Evolutionary conservation across 2,329 filamentous ascomycete genomes (phyloP).

Genomic region (Talaromyces verruculosus): DNA sequence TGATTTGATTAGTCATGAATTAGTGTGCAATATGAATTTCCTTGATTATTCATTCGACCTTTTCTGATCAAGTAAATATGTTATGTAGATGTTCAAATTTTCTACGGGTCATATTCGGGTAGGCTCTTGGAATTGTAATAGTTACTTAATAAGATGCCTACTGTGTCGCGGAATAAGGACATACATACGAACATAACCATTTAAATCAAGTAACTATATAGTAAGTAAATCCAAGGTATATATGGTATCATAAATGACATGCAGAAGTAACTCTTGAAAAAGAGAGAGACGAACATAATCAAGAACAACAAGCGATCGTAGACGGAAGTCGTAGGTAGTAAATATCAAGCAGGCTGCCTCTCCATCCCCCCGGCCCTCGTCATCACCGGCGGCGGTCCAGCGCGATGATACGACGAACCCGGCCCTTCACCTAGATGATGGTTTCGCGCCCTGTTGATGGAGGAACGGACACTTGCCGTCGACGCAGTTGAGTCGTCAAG

Average conservation of each 20-base stretch:
- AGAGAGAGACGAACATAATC: neutral
- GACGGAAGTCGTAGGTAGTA: neutral
- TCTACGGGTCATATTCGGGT: no score
- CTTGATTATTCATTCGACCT: neutral
- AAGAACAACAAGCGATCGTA: neutral
- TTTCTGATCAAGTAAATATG: neutral
- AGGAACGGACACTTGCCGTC: slow-evolving; percentile 5
- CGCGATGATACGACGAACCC: slow-evolving; percentile 31
- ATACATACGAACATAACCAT: neutral
- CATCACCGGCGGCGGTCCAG: slow-evolving; percentile 29
- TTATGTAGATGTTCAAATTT: neutral
- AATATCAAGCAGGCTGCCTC: slow-evolving; percentile 37
- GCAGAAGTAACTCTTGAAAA: neutral
- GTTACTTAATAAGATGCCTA: no score
- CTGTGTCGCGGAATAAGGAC: no score
- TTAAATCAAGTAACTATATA: neutral
- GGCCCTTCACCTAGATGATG: slow-evolving; percentile 25
- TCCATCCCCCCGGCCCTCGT: slow-evolving; percentile 39
- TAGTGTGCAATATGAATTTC: slow-evolving; percentile 20
- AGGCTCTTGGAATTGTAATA: no score
- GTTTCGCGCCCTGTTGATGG: slow-evolving; percentile 22
- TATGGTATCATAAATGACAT: slow-evolving; percentile 7
- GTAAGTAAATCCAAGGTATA: neutral
- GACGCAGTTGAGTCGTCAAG: slow-evolving; percentile 23
- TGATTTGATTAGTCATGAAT: slow-evolving; percentile 13